A percentile compares a stretch with the other conserved stretches of the same genome.
These are phyloP conservation scores for Aspergillus funiculosus DNA, from an alignment of 495 filamentous ascomycete species.

Conservation along the genomic window DNA sequence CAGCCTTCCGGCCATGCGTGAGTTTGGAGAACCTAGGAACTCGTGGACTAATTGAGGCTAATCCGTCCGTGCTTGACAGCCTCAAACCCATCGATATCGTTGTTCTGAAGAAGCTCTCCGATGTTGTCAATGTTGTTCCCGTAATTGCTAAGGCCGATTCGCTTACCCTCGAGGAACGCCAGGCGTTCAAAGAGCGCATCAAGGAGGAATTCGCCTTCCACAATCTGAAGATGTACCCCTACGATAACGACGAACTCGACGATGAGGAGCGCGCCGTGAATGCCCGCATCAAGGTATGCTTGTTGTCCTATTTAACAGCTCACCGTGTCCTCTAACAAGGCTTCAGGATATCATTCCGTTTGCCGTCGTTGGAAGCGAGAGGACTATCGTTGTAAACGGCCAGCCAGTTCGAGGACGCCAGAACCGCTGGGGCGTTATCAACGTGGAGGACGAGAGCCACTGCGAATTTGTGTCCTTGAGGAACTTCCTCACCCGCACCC, in stretches of 20 bases:
- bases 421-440: slow-evolving; percentile 99
- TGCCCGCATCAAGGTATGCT: slow-evolving; percentile 83
- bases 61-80: slow-evolving; percentile 34
- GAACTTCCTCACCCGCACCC: slow-evolving; percentile 95
- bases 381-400: slow-evolving; percentile 93
- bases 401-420: slow-evolving; percentile 97
- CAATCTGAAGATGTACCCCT: slow-evolving; percentile 99
- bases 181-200: slow-evolving; percentile 96
- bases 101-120: slow-evolving; percentile 95
- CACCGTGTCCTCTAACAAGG: slow-evolving; percentile 21
- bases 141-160: slow-evolving; percentile 99
- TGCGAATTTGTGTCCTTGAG: slow-evolving; percentile 98
- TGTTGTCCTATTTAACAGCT: not conserved
- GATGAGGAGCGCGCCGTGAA: slow-evolving; percentile 93
- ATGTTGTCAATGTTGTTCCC: slow-evolving; percentile 98
- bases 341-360: slow-evolving; percentile 90
- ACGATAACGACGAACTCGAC: slow-evolving; percentile 98
- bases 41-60: not conserved
- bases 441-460: slow-evolving; percentile 98
- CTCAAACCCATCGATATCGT: slow-evolving; percentile 99
- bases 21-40: slow-evolving; percentile 19
- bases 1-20: slow-evolving; percentile 94
- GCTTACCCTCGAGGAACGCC: slow-evolving; percentile 89
- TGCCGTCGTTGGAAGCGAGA: slow-evolving; percentile 95
- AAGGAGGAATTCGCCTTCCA: slow-evolving; percentile 99